phyloP scores from a whole-genome alignment of 2,329 filamentous ascomycete species.

The Lachnellula arida region DNA sequence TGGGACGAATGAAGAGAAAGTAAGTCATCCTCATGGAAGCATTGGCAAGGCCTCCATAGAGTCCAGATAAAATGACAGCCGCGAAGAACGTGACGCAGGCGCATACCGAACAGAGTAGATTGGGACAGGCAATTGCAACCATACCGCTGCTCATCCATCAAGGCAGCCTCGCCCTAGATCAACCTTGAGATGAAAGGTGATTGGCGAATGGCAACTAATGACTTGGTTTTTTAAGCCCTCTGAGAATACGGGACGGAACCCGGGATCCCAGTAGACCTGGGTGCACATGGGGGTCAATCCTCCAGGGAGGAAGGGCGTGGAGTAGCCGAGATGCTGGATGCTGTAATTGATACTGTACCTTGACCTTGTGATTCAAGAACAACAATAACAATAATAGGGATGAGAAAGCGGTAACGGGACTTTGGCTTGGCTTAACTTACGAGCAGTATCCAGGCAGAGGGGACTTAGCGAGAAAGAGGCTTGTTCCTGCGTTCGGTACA shows the following conservation, averaged over 20 bases:
- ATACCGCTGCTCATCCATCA: conserved; percentile 4
- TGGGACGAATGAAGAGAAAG: conserved; percentile 2
- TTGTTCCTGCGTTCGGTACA: not conserved
- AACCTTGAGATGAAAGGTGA: conserved; percentile 9
- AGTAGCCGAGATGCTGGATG: not conserved
- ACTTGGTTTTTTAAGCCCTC: conserved; percentile 9
- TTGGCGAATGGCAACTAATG: conserved; percentile 18
- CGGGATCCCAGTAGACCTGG: conserved; percentile 16
- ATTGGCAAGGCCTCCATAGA: conserved; percentile 26
- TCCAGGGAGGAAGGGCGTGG: conserved; percentile 4
- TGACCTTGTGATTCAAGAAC: not conserved
- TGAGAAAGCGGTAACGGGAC: not conserved
- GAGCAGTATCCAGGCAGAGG: not conserved
- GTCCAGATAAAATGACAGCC: conserved; percentile 20
- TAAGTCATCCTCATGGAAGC: conserved; percentile 7
- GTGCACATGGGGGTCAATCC: conserved; percentile 6
- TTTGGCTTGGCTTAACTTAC: not conserved
- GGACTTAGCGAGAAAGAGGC: not conserved
- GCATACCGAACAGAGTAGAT: conserved; percentile 9
- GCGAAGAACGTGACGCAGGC: conserved; percentile 23
- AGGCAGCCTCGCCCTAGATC: conserved; percentile 22
- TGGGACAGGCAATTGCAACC: conserved; percentile 7
- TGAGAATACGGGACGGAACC: conserved; percentile 19
- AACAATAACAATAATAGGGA: not conserved
- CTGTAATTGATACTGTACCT: too few species aligned